phyloP scores from a whole-genome alignment of 768 basidiomycete genomes.

The Tricholoma saponaceum region DNA sequence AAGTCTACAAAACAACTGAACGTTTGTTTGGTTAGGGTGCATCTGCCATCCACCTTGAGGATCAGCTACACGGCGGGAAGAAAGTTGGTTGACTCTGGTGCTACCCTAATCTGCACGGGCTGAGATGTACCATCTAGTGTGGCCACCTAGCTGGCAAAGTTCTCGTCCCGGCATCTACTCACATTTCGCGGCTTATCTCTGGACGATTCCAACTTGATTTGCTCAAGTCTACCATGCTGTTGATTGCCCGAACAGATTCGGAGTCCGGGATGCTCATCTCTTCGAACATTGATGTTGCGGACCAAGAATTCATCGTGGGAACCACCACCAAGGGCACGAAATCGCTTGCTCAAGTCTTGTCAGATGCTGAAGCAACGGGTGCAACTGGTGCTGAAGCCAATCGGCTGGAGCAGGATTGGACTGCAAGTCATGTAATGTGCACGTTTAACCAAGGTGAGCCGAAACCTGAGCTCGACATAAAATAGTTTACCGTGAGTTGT shows the following conservation, averaged over 20 bases:
- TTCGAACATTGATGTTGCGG: conserved; percentile 75
- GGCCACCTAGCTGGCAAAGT: conserved; percentile 92
- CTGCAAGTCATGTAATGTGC: conserved; percentile 57
- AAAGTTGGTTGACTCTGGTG: conserved; percentile 43
- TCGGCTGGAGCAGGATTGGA: conserved; percentile 73
- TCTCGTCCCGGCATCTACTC: conserved; percentile 85
- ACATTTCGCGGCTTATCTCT: conserved; percentile 79
- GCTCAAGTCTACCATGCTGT: conserved; percentile 80
- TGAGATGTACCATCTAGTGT: conserved; percentile 40
- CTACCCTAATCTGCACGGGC: not conserved
- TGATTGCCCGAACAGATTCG: conserved; percentile 91
- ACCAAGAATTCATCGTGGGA: conserved; percentile 76
- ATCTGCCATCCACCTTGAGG: conserved; percentile 88
- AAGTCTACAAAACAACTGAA: conserved; percentile 1
- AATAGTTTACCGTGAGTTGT: conserved; percentile 5
- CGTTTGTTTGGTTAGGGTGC: conserved; percentile 51
- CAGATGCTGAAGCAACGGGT: conserved; percentile 62
- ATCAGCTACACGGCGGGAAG: conserved; percentile 92
- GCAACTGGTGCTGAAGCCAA: conserved; percentile 68
- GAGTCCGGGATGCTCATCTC: conserved; percentile 84
- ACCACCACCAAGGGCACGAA: conserved; percentile 44
- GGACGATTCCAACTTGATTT: conserved; percentile 90
- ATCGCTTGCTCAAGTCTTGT: conserved; percentile 66
- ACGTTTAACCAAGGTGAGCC: conserved; percentile 81
- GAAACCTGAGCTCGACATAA: not conserved